A percentile compares a stretch with the other conserved stretches of the same genome.
Conservation (phyloP, 129 eudicot genomes). For the Rutidosis leptorrhynchoides region DNA sequence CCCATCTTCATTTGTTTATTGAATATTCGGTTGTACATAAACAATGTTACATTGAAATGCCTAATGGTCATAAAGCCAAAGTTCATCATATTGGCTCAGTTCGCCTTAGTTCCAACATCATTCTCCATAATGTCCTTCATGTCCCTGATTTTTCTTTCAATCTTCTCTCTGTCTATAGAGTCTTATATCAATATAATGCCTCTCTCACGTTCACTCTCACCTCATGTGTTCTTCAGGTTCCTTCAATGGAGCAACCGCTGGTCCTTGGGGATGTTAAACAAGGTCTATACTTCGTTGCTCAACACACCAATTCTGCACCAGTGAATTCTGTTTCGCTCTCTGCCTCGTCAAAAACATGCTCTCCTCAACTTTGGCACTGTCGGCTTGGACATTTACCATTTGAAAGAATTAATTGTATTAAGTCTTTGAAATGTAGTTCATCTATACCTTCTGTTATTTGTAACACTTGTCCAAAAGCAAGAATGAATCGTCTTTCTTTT, state of each 20-base stretch:
- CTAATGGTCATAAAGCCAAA: too few species aligned
- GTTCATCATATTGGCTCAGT: too few species aligned
- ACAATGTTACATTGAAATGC: too few species aligned
- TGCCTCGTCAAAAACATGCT: not conserved
- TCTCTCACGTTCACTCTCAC: not conserved
- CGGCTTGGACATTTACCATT: conserved; percentile 1
- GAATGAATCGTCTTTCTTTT: not conserved
- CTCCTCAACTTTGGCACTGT: not conserved
- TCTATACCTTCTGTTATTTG: not conserved
- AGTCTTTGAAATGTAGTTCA: not conserved
- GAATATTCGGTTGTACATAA: too few species aligned
- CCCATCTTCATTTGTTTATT: too few species aligned
- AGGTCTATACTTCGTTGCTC: not conserved
- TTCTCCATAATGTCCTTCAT: too few species aligned
- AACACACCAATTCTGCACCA: not conserved
- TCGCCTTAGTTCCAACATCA: too few species aligned
- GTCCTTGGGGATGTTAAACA: not conserved
- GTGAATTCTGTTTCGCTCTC: not conserved
- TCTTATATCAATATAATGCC: not conserved
- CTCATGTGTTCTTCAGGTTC: not conserved
- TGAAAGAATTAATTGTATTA: not conserved
- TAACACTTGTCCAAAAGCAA: not conserved
- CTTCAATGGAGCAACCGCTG: not conserved
- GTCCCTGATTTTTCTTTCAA: too few species aligned
- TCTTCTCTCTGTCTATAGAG: too few species aligned